Conservation (phyloP, 495 filamentous ascomycete species). For the Penicillium odoratum region DNA sequence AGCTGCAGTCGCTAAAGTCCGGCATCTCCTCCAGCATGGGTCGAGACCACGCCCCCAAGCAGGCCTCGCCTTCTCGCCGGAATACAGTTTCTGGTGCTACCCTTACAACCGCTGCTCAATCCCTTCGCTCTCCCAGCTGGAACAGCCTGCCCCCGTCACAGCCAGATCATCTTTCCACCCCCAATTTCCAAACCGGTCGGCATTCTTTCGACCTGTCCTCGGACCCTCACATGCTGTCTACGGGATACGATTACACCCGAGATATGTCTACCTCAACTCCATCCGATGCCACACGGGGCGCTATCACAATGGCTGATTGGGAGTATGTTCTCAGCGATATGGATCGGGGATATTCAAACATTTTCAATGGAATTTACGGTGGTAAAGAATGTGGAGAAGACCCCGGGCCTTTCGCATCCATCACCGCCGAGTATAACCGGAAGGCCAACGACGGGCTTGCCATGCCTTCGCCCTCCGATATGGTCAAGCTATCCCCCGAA, state of each 20-base stretch:
- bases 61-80: constrained; percentile 36
- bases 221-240: constrained; percentile 15
- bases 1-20: constrained; percentile 42
- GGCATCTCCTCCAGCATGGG: constrained; percentile 29
- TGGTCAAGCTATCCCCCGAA: constrained; percentile 40
- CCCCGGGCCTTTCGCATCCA: constrained; percentile 45
- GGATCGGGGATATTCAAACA: constrained; percentile 74
- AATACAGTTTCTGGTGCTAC: constrained; percentile 41
- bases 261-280: constrained; percentile 35
- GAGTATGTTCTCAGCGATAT: constrained; percentile 74
- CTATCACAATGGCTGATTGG: constrained; percentile 69
- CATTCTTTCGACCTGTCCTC: constrained; percentile 22
- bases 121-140: constrained; percentile 42
- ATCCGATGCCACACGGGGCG: constrained; percentile 27
- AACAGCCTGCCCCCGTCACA: constrained; percentile 41
- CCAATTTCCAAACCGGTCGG: constrained; percentile 14
- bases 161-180: constrained; percentile 30
- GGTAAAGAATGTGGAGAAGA: constrained; percentile 57
- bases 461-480: constrained; percentile 26
- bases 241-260: constrained; percentile 31
- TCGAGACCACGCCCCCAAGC: constrained; percentile 24
- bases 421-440: constrained; percentile 39
- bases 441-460: constrained; percentile 25
- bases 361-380: constrained; percentile 83
- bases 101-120: constrained; percentile 23